Percentiles rank a stretch among this genome's conserved stretches.
These are phyloP conservation scores for Tanozyma kutaoensis DNA, from an alignment of 805 yeast genomes.

Conservation along the genomic window DNA sequence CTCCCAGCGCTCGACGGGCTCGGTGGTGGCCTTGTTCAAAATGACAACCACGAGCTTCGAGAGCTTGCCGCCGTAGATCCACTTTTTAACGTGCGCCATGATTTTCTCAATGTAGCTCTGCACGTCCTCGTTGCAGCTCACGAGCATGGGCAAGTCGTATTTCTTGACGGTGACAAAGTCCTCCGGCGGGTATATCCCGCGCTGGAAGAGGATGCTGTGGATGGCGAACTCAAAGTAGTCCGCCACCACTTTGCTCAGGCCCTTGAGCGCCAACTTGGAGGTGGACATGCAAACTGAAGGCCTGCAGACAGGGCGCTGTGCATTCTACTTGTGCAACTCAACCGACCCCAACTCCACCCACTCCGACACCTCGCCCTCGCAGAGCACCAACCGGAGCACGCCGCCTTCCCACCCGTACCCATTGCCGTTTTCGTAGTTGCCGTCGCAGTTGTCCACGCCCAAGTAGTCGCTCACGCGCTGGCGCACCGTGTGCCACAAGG, in stretches of 20 bases:
- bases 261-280: conserved; percentile 48
- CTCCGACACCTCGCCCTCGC: conserved; percentile 58
- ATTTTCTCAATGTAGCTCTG: conserved; percentile 53
- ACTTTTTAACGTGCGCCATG: conserved; percentile 46
- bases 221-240: conserved; percentile 80
- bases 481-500: conserved; percentile 47
- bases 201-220: conserved; percentile 70
- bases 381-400: conserved; percentile 49
- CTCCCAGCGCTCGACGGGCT: conserved; percentile 77
- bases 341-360: conserved; percentile 56
- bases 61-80: conserved; percentile 64
- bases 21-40: conserved; percentile 52
- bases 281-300: conserved; percentile 3
- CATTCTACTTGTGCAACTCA: conserved; percentile 25
- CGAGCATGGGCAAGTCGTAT: conserved; percentile 65
- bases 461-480: conserved; percentile 56
- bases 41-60: conserved; percentile 60
- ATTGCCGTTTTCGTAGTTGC: conserved; percentile 17
- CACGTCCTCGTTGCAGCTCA: conserved; percentile 66
- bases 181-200: conserved; percentile 82
- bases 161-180: conserved; percentile 69
- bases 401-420: conserved; percentile 56
- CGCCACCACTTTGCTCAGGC: conserved; percentile 65
- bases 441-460: conserved; percentile 31
- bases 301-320: too few species aligned